Evolutionary conservation across 148 eudicot genomes (phyloP).

Genomic region (Cornus controversa): DNA sequence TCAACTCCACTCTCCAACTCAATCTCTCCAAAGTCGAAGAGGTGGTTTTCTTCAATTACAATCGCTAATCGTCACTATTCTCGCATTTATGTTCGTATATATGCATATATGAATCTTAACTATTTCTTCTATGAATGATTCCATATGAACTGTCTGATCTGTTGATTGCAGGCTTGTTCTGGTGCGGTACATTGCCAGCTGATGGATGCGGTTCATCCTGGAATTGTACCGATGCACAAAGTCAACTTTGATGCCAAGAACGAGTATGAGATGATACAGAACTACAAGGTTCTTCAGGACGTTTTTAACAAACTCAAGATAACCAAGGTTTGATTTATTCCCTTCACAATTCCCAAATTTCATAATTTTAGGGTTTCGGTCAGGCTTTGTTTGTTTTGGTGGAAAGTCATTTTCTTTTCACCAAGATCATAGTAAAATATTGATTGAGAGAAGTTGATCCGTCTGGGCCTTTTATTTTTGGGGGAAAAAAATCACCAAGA

Average conservation of each 20-base stretch:
- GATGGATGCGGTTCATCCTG: constrained; percentile 88
- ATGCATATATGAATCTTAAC: background rate
- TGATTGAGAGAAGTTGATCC: background rate
- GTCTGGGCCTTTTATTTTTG: background rate
- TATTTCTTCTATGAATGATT: background rate
- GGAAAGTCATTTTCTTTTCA: background rate
- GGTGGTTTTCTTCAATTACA: constrained; percentile 29
- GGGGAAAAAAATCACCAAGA: background rate
- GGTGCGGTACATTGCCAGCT: constrained; percentile 96
- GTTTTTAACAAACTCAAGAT: constrained; percentile 88
- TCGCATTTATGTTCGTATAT: background rate
- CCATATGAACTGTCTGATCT: background rate
- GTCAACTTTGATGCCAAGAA: constrained; percentile 90
- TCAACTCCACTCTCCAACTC: constrained; percentile 81
- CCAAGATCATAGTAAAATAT: background rate
- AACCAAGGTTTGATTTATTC: constrained; percentile 51
- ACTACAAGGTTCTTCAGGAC: constrained; percentile 91
- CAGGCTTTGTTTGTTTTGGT: background rate
- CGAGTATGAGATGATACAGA: constrained; percentile 92
- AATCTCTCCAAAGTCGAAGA: constrained; percentile 91
- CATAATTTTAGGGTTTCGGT: background rate
- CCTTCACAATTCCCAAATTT: background rate
- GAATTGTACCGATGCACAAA: constrained; percentile 87
- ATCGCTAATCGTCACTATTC: constrained; percentile 2
- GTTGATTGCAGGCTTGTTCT: constrained; percentile 59